phyloP scores from a whole-genome alignment of 257 asterid genomes.

The Nyctanthes arbortristis region DNA sequence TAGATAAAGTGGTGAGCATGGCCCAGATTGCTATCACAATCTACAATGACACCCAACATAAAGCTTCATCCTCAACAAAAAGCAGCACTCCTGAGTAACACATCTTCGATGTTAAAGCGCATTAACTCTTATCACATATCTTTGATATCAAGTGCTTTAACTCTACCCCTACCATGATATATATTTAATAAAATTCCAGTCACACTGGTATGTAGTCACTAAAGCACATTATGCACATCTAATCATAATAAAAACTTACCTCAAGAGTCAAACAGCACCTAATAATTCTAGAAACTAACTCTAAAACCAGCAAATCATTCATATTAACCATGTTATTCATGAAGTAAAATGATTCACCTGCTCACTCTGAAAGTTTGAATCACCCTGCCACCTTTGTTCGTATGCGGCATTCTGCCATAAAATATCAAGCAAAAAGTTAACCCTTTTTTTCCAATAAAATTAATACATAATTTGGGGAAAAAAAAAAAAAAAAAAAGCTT shows the following conservation, averaged over 20 bases:
- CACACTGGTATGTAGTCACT: not conserved
- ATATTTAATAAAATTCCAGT: not conserved
- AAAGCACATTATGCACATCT: not conserved
- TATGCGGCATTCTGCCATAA: conserved; percentile 57
- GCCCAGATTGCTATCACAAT: not conserved
- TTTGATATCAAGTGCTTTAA: not conserved
- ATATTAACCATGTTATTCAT: conserved; percentile 2
- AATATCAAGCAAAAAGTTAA: conserved; percentile 22
- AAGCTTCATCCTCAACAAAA: too few species aligned
- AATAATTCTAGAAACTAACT: not conserved
- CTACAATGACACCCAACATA: not conserved
- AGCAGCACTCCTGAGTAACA: too few species aligned
- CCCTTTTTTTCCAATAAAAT: conserved; percentile 6
- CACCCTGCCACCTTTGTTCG: conserved; percentile 77
- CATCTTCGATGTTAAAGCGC: too few species aligned
- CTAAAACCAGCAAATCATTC: too few species aligned
- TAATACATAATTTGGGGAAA: not conserved
- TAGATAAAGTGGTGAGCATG: not conserved
- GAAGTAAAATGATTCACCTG: conserved; percentile 60
- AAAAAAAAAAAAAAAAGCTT: too few species aligned
- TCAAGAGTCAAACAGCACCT: not conserved
- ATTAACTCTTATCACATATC: not conserved
- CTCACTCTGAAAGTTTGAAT: conserved; percentile 69
- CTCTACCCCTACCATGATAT: not conserved
- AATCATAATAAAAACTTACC: not conserved